Percentiles rank a stretch among this genome's conserved stretches.
phyloP scores from a whole-genome alignment of 805 yeast species.

The Candida awuae region DNA sequence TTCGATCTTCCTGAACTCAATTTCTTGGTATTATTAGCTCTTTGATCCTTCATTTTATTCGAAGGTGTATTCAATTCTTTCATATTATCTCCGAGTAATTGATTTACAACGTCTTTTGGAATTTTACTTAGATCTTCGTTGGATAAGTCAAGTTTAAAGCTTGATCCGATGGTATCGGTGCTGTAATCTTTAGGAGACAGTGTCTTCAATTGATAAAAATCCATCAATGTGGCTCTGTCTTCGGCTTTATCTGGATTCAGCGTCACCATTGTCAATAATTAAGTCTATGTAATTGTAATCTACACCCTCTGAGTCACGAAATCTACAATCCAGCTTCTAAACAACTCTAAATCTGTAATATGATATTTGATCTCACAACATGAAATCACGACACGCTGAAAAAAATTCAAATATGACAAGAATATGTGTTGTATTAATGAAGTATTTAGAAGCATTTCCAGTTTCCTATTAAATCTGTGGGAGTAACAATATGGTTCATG shows the following conservation, averaged over 20 bases:
- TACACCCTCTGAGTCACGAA: no score
- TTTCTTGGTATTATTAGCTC: background rate
- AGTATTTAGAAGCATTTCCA: no score
- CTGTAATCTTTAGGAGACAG: slow-evolving; percentile 31
- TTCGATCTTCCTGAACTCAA: slow-evolving; percentile 7
- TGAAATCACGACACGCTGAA: no score
- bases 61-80: slow-evolving; percentile 5
- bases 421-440: no score
- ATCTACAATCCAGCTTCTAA: no score
- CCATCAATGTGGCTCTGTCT: slow-evolving; percentile 16
- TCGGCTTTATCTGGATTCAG: slow-evolving; percentile 6
- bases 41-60: background rate
- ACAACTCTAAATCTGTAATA: no score
- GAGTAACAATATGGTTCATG: no score
- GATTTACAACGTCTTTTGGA: slow-evolving; percentile 21
- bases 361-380: no score
- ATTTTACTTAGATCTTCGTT: slow-evolving; percentile 13
- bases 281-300: no score
- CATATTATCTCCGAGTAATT: slow-evolving; percentile 18
- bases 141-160: slow-evolving; percentile 14
- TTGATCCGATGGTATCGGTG: slow-evolving; percentile 18
- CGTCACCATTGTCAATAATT: background rate
- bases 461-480: no score
- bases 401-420: no score
- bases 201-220: slow-evolving; percentile 38